A percentile compares a stretch with the other conserved stretches of the same genome.
These are phyloP conservation scores for Picea glauca DNA, from an alignment of 75 land plant genomes.

Conservation along the genomic window DNA sequence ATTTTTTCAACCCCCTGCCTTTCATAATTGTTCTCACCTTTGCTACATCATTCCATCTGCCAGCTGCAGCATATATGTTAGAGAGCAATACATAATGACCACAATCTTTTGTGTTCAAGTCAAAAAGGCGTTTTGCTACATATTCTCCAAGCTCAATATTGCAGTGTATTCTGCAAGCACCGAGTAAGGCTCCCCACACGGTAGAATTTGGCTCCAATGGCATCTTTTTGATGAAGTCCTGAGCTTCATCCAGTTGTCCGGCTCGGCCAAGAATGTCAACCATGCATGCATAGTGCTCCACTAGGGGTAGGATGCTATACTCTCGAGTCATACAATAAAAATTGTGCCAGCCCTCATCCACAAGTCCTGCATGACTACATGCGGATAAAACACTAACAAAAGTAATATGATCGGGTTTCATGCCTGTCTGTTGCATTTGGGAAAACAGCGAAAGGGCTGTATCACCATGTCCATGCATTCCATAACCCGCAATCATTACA, in stretches of 20 bases:
- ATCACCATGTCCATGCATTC: slow-evolving; percentile 16
- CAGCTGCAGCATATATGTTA: slow-evolving; percentile 21
- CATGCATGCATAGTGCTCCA: slow-evolving; percentile 23
- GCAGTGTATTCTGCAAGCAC: slow-evolving; percentile 14
- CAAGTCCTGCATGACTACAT: slow-evolving; percentile 21
- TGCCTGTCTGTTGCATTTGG: slow-evolving; percentile 16
- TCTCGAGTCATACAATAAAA: slow-evolving; percentile 15
- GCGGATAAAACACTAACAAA: slow-evolving; percentile 20
- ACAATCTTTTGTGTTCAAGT: slow-evolving; percentile 9
- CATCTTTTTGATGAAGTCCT: slow-evolving; percentile 10
- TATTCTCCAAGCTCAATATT: slow-evolving; percentile 9
- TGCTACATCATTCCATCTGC: slow-evolving; percentile 10
- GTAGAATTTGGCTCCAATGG: background rate
- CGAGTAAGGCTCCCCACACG: slow-evolving; percentile 20
- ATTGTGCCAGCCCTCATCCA: slow-evolving; percentile 14
- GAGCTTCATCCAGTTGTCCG: slow-evolving; percentile 15
- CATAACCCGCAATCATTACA: slow-evolving; percentile 25
- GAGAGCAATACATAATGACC: slow-evolving; percentile 18
- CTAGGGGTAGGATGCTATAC: slow-evolving; percentile 1
- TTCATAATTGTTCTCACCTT: slow-evolving; percentile 10
- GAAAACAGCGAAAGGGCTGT: slow-evolving; percentile 16
- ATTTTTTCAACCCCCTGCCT: slow-evolving; percentile 1
- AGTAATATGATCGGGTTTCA: slow-evolving; percentile 20
- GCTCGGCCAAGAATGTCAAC: slow-evolving; percentile 30
- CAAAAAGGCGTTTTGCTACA: slow-evolving; percentile 3